phyloP scores from a whole-genome alignment of 2,329 filamentous ascomycete species.

The Sarocladium oryzae region DNA sequence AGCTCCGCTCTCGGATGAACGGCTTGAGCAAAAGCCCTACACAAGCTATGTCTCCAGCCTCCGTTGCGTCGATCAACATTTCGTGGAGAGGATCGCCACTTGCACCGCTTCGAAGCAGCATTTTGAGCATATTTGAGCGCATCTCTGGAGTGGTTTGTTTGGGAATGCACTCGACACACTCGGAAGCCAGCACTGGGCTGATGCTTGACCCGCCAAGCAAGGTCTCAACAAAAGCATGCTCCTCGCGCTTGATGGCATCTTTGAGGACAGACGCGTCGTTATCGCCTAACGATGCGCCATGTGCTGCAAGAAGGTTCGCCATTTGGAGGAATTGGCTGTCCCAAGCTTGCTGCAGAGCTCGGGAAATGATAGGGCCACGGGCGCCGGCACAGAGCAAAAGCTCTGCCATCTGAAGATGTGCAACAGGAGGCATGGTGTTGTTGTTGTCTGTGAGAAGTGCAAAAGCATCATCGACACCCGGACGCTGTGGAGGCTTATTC shows the following conservation, averaged over 20 bases:
- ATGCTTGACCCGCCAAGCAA: constrained; percentile 38
- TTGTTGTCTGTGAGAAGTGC: constrained; percentile 37
- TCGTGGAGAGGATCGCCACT: constrained; percentile 40
- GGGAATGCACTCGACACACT: constrained; percentile 42
- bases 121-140: constrained; percentile 35
- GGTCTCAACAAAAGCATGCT: constrained; percentile 39
- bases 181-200: constrained; percentile 39
- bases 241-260: constrained; percentile 38
- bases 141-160: constrained; percentile 39
- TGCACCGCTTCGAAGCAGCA: constrained; percentile 46
- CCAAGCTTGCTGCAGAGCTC: constrained; percentile 42
- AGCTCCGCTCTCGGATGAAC: constrained; percentile 30
- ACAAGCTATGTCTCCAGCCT: constrained; percentile 40
- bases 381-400: constrained; percentile 53
- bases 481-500: constrained; percentile 41
- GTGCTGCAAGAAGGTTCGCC: constrained; percentile 44
- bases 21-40: constrained; percentile 44
- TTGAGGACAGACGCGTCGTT: constrained; percentile 43
- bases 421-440: constrained; percentile 39
- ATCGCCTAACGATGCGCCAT: constrained; percentile 50
- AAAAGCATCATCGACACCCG: constrained; percentile 45
- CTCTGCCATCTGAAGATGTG: constrained; percentile 47
- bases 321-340: constrained; percentile 46
- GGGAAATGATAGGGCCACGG: constrained; percentile 41
- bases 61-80: constrained; percentile 42